Evolutionary conservation across 768 basidiomycete species (phyloP).

Genomic region (Krasilnikovozyma curviuscula): DNA sequence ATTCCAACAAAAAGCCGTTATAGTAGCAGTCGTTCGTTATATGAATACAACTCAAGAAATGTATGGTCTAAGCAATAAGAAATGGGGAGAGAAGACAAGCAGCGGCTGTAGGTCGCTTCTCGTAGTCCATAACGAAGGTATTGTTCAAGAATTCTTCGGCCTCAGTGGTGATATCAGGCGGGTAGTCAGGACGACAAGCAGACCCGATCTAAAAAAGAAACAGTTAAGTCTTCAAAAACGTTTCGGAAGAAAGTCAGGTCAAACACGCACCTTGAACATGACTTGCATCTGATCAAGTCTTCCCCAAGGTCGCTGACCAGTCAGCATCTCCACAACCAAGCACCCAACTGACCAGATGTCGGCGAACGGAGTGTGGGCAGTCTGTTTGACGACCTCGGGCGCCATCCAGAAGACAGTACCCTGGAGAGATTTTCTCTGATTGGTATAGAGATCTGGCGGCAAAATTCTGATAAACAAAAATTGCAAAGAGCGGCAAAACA

Average conservation of each 20-base stretch:
- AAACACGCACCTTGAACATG: constrained; percentile 62
- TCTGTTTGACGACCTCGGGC: constrained; percentile 61
- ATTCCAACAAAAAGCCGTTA: too few relatives aligned
- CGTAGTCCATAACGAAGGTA: constrained; percentile 76
- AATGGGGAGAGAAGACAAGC: constrained; percentile 59
- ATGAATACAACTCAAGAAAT: too few relatives aligned
- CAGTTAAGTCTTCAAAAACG: neutral
- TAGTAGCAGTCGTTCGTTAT: too few relatives aligned
- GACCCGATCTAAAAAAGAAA: constrained; percentile 55
- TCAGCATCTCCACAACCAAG: constrained; percentile 88
- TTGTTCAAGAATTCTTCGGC: constrained; percentile 67
- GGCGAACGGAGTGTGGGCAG: constrained; percentile 70
- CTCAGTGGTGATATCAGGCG: constrained; percentile 73
- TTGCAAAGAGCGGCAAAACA: neutral
- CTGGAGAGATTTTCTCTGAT: constrained; percentile 80
- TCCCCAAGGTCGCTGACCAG: constrained; percentile 87
- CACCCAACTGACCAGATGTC: constrained; percentile 96
- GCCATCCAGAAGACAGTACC: constrained; percentile 67
- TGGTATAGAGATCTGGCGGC: constrained; percentile 31
- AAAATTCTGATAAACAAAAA: neutral
- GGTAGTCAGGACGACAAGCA: constrained; percentile 65
- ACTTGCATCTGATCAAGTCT: constrained; percentile 97
- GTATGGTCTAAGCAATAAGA: too few relatives aligned
- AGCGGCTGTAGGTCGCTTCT: constrained; percentile 55
- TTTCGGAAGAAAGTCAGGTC: constrained; percentile 5